Evolutionary conservation across 2,329 filamentous ascomycete genomes (phyloP).

Genomic region (Trichoderma gracile): DNA sequence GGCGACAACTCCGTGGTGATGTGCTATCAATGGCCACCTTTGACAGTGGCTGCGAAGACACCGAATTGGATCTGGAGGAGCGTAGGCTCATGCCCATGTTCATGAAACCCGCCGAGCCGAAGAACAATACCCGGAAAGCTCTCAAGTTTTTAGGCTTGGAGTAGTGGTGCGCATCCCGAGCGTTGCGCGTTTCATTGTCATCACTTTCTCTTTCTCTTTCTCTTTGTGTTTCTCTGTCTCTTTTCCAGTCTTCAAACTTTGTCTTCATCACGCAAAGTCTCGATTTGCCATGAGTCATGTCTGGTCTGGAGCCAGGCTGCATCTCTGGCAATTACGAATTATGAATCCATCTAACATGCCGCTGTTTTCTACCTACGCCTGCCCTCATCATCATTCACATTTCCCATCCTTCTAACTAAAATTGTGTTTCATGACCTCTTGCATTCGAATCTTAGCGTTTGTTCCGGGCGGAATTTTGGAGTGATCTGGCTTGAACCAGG

Average conservation of each 20-base stretch:
- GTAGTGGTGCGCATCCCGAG: background rate
- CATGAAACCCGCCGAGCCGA: constrained; percentile 39
- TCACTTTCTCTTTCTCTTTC: background rate
- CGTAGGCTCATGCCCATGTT: constrained; percentile 55
- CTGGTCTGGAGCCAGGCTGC: background rate
- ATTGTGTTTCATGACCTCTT: background rate
- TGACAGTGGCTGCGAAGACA: constrained; percentile 43
- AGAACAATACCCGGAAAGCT: constrained; percentile 52
- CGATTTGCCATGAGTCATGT: background rate
- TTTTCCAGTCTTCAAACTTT: background rate
- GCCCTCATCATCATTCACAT: background rate
- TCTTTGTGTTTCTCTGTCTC: background rate
- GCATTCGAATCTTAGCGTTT: background rate
- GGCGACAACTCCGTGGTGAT: constrained; percentile 31
- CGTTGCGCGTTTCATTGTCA: background rate
- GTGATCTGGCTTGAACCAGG: background rate
- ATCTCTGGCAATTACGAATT: constrained; percentile 11
- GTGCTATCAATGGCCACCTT: constrained; percentile 39
- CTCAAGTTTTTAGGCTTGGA: constrained; percentile 54
- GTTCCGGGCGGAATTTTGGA: background rate
- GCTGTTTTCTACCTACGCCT: background rate
- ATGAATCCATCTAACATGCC: constrained; percentile 10
- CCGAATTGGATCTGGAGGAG: constrained; percentile 50
- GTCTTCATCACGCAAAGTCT: background rate
- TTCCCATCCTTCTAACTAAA: background rate